Percentiles rank a stretch among this genome's conserved stretches.
phyloP scores from a whole-genome alignment of 2,329 filamentous ascomycete genomes.

The Claviceps humidiphila region DNA sequence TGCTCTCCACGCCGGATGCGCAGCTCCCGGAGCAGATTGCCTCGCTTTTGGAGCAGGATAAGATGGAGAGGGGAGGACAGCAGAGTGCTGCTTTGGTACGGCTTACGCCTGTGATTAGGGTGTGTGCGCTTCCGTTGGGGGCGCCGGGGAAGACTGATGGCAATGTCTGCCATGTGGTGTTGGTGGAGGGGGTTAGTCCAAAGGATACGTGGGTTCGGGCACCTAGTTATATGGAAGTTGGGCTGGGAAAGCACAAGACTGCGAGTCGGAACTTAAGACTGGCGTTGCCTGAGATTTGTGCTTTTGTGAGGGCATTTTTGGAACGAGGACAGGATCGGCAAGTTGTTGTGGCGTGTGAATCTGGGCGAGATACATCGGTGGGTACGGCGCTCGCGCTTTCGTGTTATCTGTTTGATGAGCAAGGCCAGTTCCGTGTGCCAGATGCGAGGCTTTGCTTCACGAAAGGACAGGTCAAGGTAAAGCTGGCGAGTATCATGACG shows the following conservation, averaged over 20 bases:
- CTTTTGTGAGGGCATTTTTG: constrained; percentile 36
- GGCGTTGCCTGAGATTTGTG: constrained; percentile 49
- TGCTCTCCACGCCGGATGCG: constrained; percentile 54
- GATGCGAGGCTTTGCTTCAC: constrained; percentile 31
- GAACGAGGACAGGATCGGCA: constrained; percentile 2
- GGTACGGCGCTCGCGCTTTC: constrained; percentile 64
- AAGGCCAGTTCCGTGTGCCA: constrained; percentile 32
- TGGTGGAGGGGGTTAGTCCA: constrained; percentile 30
- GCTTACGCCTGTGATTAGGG: constrained; percentile 25
- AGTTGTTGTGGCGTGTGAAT: constrained; percentile 56
- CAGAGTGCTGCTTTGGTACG: neutral
- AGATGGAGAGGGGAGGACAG: neutral
- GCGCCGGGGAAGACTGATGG: neutral
- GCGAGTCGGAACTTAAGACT: constrained; percentile 73
- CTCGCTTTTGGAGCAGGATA: constrained; percentile 15
- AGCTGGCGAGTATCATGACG: constrained; percentile 71
- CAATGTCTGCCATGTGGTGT: constrained; percentile 25
- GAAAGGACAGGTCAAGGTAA: constrained; percentile 65
- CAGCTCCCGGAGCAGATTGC: constrained; percentile 42
- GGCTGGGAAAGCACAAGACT: constrained; percentile 58
- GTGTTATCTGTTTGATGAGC: constrained; percentile 57
- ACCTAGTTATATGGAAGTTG: constrained; percentile 37
- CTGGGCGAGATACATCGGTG: constrained; percentile 67
- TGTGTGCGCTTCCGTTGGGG: constrained; percentile 20
- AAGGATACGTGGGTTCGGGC: constrained; percentile 27